A percentile compares a stretch with the other conserved stretches of the same genome.
These are phyloP conservation scores for Leccinum olivaceopallidum DNA, from an alignment of 768 basidiomycete genomes.

Conservation along the genomic window DNA sequence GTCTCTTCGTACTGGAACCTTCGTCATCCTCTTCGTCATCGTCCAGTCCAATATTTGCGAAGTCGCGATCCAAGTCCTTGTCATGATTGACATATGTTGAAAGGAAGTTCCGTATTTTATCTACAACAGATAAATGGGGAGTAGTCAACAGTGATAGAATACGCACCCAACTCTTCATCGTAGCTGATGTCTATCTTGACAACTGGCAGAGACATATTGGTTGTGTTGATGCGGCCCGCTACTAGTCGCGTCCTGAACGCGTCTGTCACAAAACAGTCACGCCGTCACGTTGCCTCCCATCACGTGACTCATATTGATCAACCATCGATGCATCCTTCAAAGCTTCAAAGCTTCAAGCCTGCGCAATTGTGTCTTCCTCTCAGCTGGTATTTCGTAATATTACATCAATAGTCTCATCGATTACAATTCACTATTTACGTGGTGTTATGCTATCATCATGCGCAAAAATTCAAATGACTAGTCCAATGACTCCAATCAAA, in stretches of 20 bases:
- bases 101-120: constrained; percentile 69
- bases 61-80: constrained; percentile 64
- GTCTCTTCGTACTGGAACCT: constrained; percentile 37
- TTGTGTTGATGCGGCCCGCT: constrained; percentile 9
- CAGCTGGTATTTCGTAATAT: not conserved
- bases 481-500: not conserved
- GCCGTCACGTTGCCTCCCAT: constrained; percentile 7
- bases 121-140: constrained; percentile 38
- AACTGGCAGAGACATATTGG: constrained; percentile 61
- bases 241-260: constrained; percentile 24
- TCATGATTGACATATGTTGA: constrained; percentile 63
- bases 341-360: no score
- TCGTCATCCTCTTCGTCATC: constrained; percentile 43
- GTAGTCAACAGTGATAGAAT: not conserved
- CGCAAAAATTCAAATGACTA: not conserved
- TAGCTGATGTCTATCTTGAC: constrained; percentile 65
- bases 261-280: constrained; percentile 30
- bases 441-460: not conserved
- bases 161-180: constrained; percentile 67
- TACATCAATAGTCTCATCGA: not conserved
- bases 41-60: constrained; percentile 71
- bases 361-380: not conserved
- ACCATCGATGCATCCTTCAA: no score
- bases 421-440: not conserved
- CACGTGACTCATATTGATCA: constrained; percentile 13